Evolutionary conservation across 140 eudicot species (phyloP).

Genomic region (Bidens hawaiensis): DNA sequence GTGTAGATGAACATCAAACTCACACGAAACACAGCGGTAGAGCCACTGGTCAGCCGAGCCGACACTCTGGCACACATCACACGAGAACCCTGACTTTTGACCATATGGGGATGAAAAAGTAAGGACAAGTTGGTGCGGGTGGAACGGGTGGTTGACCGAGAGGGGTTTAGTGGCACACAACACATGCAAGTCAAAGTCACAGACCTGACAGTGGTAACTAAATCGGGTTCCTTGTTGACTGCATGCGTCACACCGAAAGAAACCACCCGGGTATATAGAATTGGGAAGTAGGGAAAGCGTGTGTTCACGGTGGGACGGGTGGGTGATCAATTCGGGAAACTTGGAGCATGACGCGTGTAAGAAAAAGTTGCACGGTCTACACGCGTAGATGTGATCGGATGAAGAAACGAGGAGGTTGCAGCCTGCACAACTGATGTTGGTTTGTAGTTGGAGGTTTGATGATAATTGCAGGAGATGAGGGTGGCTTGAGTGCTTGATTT

Average conservation of each 20-base stretch:
- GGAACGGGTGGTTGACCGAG: conserved; percentile 28
- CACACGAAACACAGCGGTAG: conserved; percentile 50
- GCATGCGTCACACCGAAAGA: conserved; percentile 61
- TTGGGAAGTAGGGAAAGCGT: conserved; percentile 45
- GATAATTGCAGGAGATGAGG: conserved; percentile 38
- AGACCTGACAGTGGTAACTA: conserved; percentile 52
- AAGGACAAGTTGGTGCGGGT: conserved; percentile 37
- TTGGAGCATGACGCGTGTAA: conserved; percentile 47
- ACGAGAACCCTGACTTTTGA: conserved; percentile 35
- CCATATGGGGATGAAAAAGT: conserved; percentile 47
- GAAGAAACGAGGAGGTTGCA: conserved; percentile 34
- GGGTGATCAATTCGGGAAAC: conserved; percentile 47
- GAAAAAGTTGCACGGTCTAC: conserved; percentile 50
- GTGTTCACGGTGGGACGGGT: conserved; percentile 46
- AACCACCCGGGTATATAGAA: conserved; percentile 45
- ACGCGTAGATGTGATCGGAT: conserved; percentile 27
- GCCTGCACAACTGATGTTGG: conserved; percentile 31
- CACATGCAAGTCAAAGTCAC: conserved; percentile 55
- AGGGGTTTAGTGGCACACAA: conserved; percentile 48
- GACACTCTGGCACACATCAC: conserved; percentile 43
- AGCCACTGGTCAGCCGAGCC: conserved; percentile 53
- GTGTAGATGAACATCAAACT: conserved; percentile 54
- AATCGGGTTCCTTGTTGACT: conserved; percentile 37
- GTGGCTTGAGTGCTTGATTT: conserved; percentile 51
- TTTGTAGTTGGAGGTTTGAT: too few species aligned